Evolutionary conservation across 108 stramenopile genomes (phyloP).

Genomic region (Pseudonitzschia multiseries): DNA sequence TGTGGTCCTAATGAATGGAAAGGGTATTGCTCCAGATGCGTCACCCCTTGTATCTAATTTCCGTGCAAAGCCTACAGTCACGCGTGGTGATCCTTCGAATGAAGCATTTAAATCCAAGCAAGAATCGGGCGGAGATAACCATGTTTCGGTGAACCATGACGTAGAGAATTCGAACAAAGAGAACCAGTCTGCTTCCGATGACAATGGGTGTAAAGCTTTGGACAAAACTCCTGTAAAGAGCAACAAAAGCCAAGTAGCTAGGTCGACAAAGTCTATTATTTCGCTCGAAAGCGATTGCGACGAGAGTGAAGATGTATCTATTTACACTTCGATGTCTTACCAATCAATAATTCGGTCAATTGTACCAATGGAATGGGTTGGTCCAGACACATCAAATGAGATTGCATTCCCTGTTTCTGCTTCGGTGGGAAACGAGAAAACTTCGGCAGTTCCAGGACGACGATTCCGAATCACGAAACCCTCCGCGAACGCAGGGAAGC

Average conservation of each 20-base stretch:
- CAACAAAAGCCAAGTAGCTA: slow-evolving; percentile 1
- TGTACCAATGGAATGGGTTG: slow-evolving; percentile 17
- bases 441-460: neutral
- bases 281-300: slow-evolving; percentile 12
- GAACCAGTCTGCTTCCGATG: neutral
- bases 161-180: neutral
- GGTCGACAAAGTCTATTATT: neutral
- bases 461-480: neutral
- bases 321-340: slow-evolving; percentile 4
- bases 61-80: too few relatives aligned
- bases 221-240: slow-evolving; percentile 3
- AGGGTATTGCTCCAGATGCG: neutral
- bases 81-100: too few relatives aligned
- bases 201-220: neutral
- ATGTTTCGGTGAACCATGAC: neutral
- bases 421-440: neutral
- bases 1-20: neutral
- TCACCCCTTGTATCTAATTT: neutral
- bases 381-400: slow-evolving; percentile 6
- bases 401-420: neutral
- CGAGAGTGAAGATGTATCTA: slow-evolving; percentile 7
- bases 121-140: too few relatives aligned
- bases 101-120: too few relatives aligned
- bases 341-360: slow-evolving; percentile 7
- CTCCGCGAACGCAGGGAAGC: neutral